Evolutionary conservation across 768 basidiomycete species (phyloP).

Genomic region (Lactifluus volemus): DNA sequence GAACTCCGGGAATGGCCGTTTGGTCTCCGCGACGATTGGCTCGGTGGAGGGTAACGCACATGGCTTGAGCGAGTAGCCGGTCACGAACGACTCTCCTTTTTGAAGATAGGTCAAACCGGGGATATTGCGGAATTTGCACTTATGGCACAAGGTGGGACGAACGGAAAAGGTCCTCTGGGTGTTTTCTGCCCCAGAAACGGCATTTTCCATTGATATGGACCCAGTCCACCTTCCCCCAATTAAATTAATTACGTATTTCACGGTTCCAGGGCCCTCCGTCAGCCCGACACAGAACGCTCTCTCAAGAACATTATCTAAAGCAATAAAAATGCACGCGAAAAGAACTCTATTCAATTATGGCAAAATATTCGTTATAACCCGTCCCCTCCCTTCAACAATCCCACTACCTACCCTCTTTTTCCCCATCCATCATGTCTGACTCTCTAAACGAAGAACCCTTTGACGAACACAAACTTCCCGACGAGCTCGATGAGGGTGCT

Average conservation of each 20-base stretch:
- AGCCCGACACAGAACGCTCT: constrained; percentile 18
- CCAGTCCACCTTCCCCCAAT: constrained; percentile 10
- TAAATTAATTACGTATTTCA: constrained; percentile 23
- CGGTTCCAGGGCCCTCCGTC: constrained; percentile 22
- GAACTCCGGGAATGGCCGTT: constrained; percentile 16
- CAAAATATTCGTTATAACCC: constrained; percentile 56
- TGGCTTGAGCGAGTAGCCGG: constrained; percentile 1
- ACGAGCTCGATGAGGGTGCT: constrained; percentile 50
- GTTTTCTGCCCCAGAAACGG: constrained; percentile 18
- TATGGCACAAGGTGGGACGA: constrained; percentile 15
- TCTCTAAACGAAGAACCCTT: constrained; percentile 49
- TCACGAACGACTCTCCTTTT: neutral
- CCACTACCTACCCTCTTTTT: constrained; percentile 25
- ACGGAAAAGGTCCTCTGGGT: constrained; percentile 12
- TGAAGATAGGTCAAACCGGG: neutral
- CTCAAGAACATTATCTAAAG: constrained; percentile 34
- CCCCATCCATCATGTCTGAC: constrained; percentile 44
- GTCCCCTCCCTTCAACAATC: constrained; percentile 34
- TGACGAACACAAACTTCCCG: constrained; percentile 46
- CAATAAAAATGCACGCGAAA: constrained; percentile 47
- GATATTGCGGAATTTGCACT: constrained; percentile 17
- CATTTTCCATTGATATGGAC: constrained; percentile 21
- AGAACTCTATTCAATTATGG: constrained; percentile 46
- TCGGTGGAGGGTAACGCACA: constrained; percentile 8
- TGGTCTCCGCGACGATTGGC: constrained; percentile 19